Evolutionary conservation across 164 flowering plant species (phyloP).

Genomic region (Berberis thunbergii): DNA sequence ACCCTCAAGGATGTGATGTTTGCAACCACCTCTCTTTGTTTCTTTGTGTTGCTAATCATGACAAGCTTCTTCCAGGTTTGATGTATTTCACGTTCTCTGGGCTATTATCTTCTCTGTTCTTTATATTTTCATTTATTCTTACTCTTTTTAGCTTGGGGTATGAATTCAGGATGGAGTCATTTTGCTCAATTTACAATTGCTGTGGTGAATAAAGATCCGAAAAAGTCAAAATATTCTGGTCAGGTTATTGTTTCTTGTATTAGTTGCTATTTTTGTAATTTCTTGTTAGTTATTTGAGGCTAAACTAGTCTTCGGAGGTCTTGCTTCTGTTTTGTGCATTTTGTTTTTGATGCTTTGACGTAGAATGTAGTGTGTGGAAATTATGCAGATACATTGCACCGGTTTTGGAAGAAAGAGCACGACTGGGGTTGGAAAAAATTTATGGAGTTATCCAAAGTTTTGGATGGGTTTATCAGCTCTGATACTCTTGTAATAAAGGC

Average conservation of each 20-base stretch:
- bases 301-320: constrained; percentile 6
- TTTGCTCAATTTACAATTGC: constrained; percentile 97
- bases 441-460: constrained; percentile 87
- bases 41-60: constrained; percentile 99
- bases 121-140: constrained; percentile 1
- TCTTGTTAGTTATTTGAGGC: neutral
- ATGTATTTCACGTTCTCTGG: constrained; percentile 2
- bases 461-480: constrained; percentile 81
- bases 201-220: constrained; percentile 93
- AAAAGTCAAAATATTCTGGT: constrained; percentile 96
- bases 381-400: constrained; percentile 75
- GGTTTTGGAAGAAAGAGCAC: constrained; percentile 96
- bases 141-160: neutral
- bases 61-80: constrained; percentile 97
- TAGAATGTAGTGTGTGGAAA: no score
- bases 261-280: neutral
- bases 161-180: constrained; percentile 84
- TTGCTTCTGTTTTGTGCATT: neutral
- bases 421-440: constrained; percentile 99
- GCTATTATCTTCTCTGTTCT: neutral
- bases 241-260: constrained; percentile 12
- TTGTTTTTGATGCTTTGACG: no score
- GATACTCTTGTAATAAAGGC: constrained; percentile 90
- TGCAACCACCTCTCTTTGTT: constrained; percentile 92
- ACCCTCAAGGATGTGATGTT: constrained; percentile 98